These are phyloP conservation scores for Aureobasidium subglaciale DNA, from an alignment of 2,329 filamentous ascomycete species.

Conservation along the genomic window DNA sequence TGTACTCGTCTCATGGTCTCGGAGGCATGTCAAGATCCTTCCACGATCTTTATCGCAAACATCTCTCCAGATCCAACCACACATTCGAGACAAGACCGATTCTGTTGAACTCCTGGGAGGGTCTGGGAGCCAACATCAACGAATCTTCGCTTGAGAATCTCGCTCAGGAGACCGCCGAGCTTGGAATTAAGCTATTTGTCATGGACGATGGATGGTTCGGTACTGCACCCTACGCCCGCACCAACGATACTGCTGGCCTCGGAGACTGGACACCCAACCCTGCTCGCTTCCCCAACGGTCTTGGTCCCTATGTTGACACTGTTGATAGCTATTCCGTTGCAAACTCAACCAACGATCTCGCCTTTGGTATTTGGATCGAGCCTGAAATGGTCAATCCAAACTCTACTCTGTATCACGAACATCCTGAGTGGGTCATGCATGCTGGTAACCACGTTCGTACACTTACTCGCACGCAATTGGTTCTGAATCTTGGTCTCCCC, in stretches of 20 bases:
- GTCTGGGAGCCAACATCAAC: constrained; percentile 53
- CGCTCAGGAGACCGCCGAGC: constrained; percentile 48
- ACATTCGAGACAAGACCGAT: constrained; percentile 47
- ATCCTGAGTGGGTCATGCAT: constrained; percentile 59
- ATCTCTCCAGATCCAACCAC: constrained; percentile 53
- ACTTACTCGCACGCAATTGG: constrained; percentile 51
- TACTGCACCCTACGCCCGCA: constrained; percentile 49
- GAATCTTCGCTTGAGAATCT: constrained; percentile 49
- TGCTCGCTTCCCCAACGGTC: constrained; percentile 51
- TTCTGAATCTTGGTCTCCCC: constrained; percentile 53
- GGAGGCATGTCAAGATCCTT: constrained; percentile 57
- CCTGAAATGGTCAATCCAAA: constrained; percentile 62
- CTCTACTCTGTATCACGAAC: constrained; percentile 52
- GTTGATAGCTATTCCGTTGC: constrained; percentile 45
- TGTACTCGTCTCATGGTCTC: constrained; percentile 53
- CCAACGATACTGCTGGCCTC: constrained; percentile 51
- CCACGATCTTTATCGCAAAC: constrained; percentile 54
- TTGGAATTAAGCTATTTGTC: constrained; percentile 58
- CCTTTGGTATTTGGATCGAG: constrained; percentile 61
- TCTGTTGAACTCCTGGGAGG: constrained; percentile 61
- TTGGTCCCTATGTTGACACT: constrained; percentile 45
- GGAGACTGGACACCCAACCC: constrained; percentile 59
- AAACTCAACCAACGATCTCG: constrained; percentile 43
- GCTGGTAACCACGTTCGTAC: constrained; percentile 51
- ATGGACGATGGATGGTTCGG: constrained; percentile 65